Evolutionary conservation across 495 filamentous ascomycete genomes (phyloP).

Genomic region (Hamigera avellanea): DNA sequence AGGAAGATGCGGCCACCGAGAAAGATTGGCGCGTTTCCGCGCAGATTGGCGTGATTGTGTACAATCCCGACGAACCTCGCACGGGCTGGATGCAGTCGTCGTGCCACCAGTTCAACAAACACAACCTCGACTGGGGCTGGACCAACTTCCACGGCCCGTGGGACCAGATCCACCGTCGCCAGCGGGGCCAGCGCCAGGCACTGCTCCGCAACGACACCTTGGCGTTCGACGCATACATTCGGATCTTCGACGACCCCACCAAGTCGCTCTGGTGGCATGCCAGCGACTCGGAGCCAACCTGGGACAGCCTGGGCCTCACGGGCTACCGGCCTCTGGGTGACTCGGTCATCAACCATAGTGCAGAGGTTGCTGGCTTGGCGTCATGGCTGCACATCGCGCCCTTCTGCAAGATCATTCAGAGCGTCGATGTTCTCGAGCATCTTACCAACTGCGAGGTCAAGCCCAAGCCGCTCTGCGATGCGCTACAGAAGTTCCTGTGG

Average conservation of each 20-base stretch:
- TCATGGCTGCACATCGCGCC: conserved; percentile 49
- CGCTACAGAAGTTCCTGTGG: conserved; percentile 36
- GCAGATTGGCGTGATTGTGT: conserved; percentile 51
- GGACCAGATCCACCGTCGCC: conserved; percentile 46
- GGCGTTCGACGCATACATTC: conserved; percentile 52
- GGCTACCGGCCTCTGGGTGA: conserved; percentile 44
- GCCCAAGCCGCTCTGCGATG: conserved; percentile 40
- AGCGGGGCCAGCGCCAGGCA: conserved; percentile 47
- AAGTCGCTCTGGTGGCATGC: conserved; percentile 52
- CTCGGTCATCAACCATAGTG: conserved; percentile 36
- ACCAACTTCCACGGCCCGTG: conserved; percentile 52
- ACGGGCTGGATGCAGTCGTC: conserved; percentile 45
- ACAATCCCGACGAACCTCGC: conserved; percentile 55
- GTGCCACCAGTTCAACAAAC: conserved; percentile 46
- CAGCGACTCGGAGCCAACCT: conserved; percentile 52
- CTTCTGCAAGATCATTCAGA: conserved; percentile 44
- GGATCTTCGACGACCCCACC: conserved; percentile 50
- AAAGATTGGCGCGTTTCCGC: conserved; percentile 41
- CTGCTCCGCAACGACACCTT: conserved; percentile 53
- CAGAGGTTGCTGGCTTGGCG: conserved; percentile 40
- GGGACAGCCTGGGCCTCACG: conserved; percentile 60
- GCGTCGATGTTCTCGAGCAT: conserved; percentile 37
- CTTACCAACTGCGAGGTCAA: conserved; percentile 33
- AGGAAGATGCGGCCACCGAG: not conserved
- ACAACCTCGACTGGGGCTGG: conserved; percentile 56